phyloP scores from a whole-genome alignment of 345 rosid species.

The Citrus reticulata region DNA sequence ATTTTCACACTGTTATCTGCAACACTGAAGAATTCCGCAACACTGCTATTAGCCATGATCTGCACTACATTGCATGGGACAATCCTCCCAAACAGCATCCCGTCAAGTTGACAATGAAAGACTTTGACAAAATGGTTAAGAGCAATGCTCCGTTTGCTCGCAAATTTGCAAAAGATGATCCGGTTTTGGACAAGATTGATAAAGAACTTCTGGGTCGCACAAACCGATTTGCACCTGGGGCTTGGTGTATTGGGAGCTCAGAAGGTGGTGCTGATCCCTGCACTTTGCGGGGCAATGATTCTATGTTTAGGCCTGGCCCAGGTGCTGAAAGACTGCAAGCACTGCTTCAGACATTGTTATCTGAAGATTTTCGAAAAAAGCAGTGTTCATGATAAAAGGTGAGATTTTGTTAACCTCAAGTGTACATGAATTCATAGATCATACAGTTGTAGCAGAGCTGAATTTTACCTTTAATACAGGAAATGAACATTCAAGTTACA shows the following conservation, averaged over 20 bases:
- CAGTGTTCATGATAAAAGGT: conserved; percentile 47
- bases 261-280: conserved; percentile 61
- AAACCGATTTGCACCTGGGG: conserved; percentile 62
- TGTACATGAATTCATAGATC: conserved; percentile 35
- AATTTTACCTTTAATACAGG: not conserved
- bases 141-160: conserved; percentile 90
- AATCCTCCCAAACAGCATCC: conserved; percentile 96
- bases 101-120: conserved; percentile 51
- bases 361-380: conserved; percentile 53
- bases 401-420: conserved; percentile 16
- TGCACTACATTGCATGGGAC: conserved; percentile 97
- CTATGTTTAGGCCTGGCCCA: conserved; percentile 70
- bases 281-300: conserved; percentile 50
- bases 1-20: conserved; percentile 89
- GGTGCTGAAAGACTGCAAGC: conserved; percentile 62
- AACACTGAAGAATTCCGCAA: conserved; percentile 53
- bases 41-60: conserved; percentile 76
- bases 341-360: conserved; percentile 49
- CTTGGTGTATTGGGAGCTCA: conserved; percentile 77
- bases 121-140: conserved; percentile 72
- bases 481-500: conserved; percentile 15
- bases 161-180: conserved; percentile 75
- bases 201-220: conserved; percentile 65
- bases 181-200: conserved; percentile 77
- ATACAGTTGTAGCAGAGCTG: conserved; percentile 19